phyloP scores from a whole-genome alignment of 169 alveolate genomes.

The Plasmodium falciparum region DNA sequence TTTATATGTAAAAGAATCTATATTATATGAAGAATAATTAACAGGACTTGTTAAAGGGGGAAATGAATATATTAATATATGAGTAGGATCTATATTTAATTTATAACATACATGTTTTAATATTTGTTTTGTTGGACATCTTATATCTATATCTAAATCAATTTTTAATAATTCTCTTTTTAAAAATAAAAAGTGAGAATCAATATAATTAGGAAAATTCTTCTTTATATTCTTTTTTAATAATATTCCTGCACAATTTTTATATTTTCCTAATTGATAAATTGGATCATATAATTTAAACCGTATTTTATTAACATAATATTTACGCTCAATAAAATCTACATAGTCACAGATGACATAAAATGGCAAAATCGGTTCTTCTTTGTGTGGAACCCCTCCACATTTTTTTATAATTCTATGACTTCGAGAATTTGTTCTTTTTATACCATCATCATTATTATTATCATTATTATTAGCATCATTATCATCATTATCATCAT shows the following conservation, averaged over 20 bases:
- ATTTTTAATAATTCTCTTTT: slow-evolving; percentile 68
- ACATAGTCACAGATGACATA: slow-evolving; percentile 71
- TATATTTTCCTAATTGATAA: slow-evolving; percentile 73
- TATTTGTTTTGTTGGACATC: slow-evolving; percentile 85
- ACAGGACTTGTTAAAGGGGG: slow-evolving; percentile 78
- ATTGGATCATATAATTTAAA: slow-evolving; percentile 74
- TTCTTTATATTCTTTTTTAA: slow-evolving; percentile 59
- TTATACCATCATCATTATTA: not conserved
- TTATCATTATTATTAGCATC: not conserved
- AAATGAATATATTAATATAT: slow-evolving; percentile 79
- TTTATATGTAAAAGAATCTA: slow-evolving; percentile 64
- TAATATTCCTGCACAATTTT: slow-evolving; percentile 72
- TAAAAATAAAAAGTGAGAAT: slow-evolving; percentile 59
- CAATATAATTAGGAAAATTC: slow-evolving; percentile 67
- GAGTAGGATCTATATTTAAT: slow-evolving; percentile 86
- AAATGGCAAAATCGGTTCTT: slow-evolving; percentile 72
- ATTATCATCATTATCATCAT: too few relatives aligned
- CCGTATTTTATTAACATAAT: slow-evolving; percentile 44
- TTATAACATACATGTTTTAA: slow-evolving; percentile 84
- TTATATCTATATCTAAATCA: slow-evolving; percentile 79
- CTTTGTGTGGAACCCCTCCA: slow-evolving; percentile 49
- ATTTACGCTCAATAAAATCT: slow-evolving; percentile 73
- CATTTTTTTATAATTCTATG: slow-evolving; percentile 46
- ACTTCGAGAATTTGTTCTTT: slow-evolving; percentile 5
- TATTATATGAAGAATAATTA: slow-evolving; percentile 66